A percentile compares a stretch with the other conserved stretches of the same genome.
Evolutionary conservation across 1,284 basidiomycete genomes (phyloP).

Genomic region (Phellopilus nigrolimitatus): DNA sequence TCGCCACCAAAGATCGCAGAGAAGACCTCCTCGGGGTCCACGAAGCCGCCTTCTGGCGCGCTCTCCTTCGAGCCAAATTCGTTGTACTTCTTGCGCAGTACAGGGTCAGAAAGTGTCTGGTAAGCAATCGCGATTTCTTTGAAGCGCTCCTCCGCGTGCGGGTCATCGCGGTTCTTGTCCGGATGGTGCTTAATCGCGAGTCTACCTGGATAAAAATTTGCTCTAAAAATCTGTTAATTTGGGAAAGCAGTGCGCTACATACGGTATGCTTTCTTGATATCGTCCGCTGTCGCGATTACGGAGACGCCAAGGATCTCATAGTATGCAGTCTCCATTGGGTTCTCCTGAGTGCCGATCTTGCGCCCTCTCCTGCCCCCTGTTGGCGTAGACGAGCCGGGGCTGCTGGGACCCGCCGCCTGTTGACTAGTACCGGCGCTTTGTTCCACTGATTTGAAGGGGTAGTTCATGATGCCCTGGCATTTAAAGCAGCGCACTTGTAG

Average conservation of each 20-base stretch:
- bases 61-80: conserved; percentile 82
- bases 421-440: conserved; percentile 27
- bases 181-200: conserved; percentile 92
- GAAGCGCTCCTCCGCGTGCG: conserved; percentile 85
- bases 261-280: conserved; percentile 96
- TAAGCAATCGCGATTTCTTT: conserved; percentile 88
- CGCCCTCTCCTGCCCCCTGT: conserved; percentile 39
- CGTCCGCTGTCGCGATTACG: conserved; percentile 72
- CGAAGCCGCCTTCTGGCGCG: conserved; percentile 69
- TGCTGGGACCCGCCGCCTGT: conserved; percentile 25
- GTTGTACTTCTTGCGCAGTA: conserved; percentile 88
- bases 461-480: conserved; percentile 54
- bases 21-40: conserved; percentile 87
- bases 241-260: conserved; percentile 28
- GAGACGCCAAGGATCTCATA: conserved; percentile 82
- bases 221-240: background rate
- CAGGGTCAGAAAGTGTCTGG: conserved; percentile 84
- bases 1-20: conserved; percentile 90
- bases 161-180: conserved; percentile 93
- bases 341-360: conserved; percentile 83
- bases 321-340: conserved; percentile 85
- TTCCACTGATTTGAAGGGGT: conserved; percentile 62
- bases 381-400: conserved; percentile 12
- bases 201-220: conserved; percentile 49
- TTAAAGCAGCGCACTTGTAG: conserved; percentile 69